Percentiles rank a stretch among this genome's conserved stretches.
Conservation (phyloP, 768 basidiomycete species). For the Kwoniella sp. region DNA sequence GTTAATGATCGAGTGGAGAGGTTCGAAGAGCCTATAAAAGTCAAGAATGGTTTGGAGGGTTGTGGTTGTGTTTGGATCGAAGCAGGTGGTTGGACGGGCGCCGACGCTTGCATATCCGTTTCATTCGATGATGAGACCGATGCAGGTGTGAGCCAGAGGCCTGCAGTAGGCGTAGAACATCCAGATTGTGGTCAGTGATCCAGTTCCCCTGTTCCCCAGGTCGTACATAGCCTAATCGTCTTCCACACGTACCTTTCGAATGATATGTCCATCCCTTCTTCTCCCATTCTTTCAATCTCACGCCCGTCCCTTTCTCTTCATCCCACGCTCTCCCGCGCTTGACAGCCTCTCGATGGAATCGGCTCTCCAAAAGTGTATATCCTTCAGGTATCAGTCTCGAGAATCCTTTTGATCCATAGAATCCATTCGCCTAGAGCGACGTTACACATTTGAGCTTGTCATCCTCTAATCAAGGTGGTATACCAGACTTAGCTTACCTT, state of each 20-base stretch:
- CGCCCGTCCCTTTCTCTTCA: conserved; percentile 56
- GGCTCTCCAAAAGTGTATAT: conserved; percentile 82
- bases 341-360: conserved; percentile 61
- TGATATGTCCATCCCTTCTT: conserved; percentile 94
- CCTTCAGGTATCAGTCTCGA: conserved; percentile 94
- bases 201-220: no score
- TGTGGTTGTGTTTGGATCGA: background rate
- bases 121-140: background rate
- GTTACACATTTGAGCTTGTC: background rate
- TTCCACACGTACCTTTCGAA: conserved; percentile 73
- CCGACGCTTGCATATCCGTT: background rate
- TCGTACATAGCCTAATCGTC: background rate
- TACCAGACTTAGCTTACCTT: conserved; percentile 61
- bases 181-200: background rate
- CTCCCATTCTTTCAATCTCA: conserved; percentile 85
- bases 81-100: background rate
- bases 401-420: conserved; percentile 82
- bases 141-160: conserved; percentile 68
- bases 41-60: conserved; percentile 62
- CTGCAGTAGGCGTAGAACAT: conserved; percentile 60
- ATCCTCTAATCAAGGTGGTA: background rate
- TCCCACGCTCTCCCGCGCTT: conserved; percentile 38
- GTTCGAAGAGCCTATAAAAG: conserved; percentile 92
- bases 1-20: conserved; percentile 86
- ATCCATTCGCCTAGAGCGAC: conserved; percentile 80